Base-by-base conservation (phyloP, 2,329 filamentous ascomycete genomes). In the Neofusicoccum sp. region DNA sequence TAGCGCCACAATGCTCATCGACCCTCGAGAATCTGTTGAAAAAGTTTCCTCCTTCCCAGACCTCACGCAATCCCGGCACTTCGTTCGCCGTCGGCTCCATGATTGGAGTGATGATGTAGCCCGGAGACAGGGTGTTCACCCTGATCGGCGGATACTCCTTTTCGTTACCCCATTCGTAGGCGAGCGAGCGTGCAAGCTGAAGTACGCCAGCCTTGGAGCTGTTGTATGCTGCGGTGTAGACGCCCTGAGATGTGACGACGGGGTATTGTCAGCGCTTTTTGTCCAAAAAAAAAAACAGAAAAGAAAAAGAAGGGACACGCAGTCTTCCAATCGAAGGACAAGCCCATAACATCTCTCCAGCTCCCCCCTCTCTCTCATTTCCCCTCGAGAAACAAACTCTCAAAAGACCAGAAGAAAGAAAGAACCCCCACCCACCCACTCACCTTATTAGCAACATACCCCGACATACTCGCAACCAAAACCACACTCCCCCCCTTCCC, bases 181-280 rank as follows among this genome's bases (percentile, higher is more conserved):
- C 82, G 22, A 85, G 72, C 6, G 77, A 82, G 22, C 82, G 77
- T 1, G 76, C 74, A 1, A 85, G 76, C 67, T 85, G 83, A 43
- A 83, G 78, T 3, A 85, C 79, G 0, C 80, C 83, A 0, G 83
- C 79, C 71, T 86, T 86, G 62, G 81, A 84, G 0, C 81, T 76
- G 67, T 85, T 85, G 73, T 86, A 86, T 0, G 75, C 78, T 3
- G 78, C 72, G 2, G 76, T 79, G 22, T 77, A 72, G 43, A 81
- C 73, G 1, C 76, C 77, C 73, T 74, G 7, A 2, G 31, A 9
- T 14, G 2, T 2, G 2, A 48, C 56, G 22, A 22, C 22, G 2
- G 22, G 22, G 22, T 22, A 22, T 22, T 22, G 22, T 22, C 22
- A 22, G 22, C 22, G 22, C 22, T 22, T 22, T 22, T 22, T 2